Base-by-base conservation (phyloP, 345 rosid species). In the Nephelium lappaceum region DNA sequence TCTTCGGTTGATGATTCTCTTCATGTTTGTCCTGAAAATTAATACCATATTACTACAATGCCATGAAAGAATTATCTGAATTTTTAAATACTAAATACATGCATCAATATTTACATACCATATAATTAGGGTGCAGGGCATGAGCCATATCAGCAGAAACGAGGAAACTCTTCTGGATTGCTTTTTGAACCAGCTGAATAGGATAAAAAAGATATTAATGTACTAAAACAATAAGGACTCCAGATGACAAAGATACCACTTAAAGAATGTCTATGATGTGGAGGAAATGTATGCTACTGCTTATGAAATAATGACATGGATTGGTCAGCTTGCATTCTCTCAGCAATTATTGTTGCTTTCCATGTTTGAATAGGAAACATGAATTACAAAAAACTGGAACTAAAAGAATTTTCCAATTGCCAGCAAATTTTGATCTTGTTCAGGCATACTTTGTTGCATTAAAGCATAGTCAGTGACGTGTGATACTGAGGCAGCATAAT, bases 61-160 rank as follows among this genome's bases (percentile, higher is more conserved):
- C 67, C 76, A 71, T 43, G 24, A 36, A 74, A 67, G 51, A 76
- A 67, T 49, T 7, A 83, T 79, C 60, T 8, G 41, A 27, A 68
- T 66, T 49, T 25, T 41, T 4, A 49, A 67, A 68, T 74, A 16
- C 23, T n/a, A 18, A 66, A 41, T 36, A 60, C 31, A 69, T 24
- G 21, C 66, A 63, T 49, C 53, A 76, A 24, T 73, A 60, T 43
- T 45, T 73, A 38, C 75, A 60, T 83, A 93, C 98, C 93, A 83
- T 86, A 74, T 89, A 96, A 85, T 96, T 96, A 39, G 99, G 98
- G 84, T 96, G 99, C 21, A 94, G 82, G 81, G 98, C 98, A 84
- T 96, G 99, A 4, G 98, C 98, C 99, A 96, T 94, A 85, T 96
- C 98, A 72, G 99, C 97, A 21, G 98, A 94, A 14, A 96, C 98